phyloP scores from a whole-genome alignment of 345 rosid genomes.

The Sonneratia caseolaris region DNA sequence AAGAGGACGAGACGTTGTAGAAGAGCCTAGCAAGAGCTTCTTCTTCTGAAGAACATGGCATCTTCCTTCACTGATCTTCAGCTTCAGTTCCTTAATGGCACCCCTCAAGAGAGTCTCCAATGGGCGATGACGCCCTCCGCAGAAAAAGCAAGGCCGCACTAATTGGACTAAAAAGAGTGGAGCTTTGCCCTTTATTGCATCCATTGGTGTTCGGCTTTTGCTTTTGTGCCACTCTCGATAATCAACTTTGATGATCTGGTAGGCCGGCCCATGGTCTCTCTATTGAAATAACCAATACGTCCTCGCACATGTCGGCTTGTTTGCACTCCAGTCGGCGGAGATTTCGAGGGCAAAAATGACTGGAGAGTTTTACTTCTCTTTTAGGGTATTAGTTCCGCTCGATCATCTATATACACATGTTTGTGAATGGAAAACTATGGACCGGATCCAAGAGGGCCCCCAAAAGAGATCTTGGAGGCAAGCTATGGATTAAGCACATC shows the following conservation, averaged over 20 bases:
- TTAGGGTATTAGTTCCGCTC: no score
- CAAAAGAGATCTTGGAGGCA: no score
- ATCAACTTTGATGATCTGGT: constrained; percentile 7
- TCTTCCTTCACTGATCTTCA: constrained; percentile 8
- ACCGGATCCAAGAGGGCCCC: no score
- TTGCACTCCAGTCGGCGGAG: no score
- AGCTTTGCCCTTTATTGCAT: constrained; percentile 1
- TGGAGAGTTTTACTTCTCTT: no score
- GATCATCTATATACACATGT: no score
- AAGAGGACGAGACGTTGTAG: constrained; percentile 62
- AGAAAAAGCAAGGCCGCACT: not conserved
- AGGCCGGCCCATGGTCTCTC: no score
- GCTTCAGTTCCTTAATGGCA: not conserved
- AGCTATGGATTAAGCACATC: no score
- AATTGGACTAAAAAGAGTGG: not conserved
- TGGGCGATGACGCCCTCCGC: not conserved
- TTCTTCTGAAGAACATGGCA: constrained; percentile 65
- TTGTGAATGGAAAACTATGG: no score
- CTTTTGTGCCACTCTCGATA: constrained; percentile 1
- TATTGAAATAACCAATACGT: no score
- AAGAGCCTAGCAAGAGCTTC: constrained; percentile 67
- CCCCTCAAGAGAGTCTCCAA: not conserved
- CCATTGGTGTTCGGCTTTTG: not conserved
- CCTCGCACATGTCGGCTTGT: no score
- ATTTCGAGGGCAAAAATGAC: no score